Evolutionary conservation across 2,329 filamentous ascomycete genomes (phyloP), one percentile per base, ranked within the genome.

Genomic region (Sporothrix pallida): DNA sequence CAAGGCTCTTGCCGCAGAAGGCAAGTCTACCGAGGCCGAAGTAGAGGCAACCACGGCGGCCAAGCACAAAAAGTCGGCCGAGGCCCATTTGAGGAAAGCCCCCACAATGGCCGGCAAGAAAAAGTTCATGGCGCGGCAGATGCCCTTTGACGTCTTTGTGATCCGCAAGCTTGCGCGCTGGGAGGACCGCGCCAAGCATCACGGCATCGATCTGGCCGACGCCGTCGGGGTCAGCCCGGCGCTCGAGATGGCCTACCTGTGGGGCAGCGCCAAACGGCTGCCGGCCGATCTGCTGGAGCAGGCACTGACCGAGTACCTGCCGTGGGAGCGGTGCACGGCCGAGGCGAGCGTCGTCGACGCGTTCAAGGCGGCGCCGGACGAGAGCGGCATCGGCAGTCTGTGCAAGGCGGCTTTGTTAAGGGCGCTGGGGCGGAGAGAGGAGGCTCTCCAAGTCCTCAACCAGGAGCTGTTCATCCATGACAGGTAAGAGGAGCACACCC

Each of bases 171-270:
- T 98, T 15, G 87, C 89, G 72, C 97, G 97, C 81, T 98, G 95
- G 95, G 92, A 97, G 78, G 89, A 90, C 44, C 87, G 94, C 26
- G 90, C 92, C 3, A 91, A 91, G 79, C 85, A 87, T 63, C 88
- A 90, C 81, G 85, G 87, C 1, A 82, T 93, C 46, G 88, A 91
- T 67, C 84, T 98, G 3, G 87, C 92, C 1, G 95, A 98, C 77
- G 94, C 92, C 0, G 86, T 97, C 9, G 94, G 94, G 0, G 86
- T 93, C 2, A 92, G 91, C 74, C 96, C 96, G 0, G 85, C 93
- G 0, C 89, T 94, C 78, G 96, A 98, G 83, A 97, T 98, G 92
- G 91, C 92, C 13, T 97, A 95, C 81, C 90, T 98, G 78, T 98
- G 95, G 95, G 95, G 93, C 79, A 95, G 95, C 0, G 90, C 89